Evolutionary conservation across 2,329 filamentous ascomycete species (phyloP), one percentile per base, ranked within the genome.

Genomic region (Fusarium armeniacum): DNA sequence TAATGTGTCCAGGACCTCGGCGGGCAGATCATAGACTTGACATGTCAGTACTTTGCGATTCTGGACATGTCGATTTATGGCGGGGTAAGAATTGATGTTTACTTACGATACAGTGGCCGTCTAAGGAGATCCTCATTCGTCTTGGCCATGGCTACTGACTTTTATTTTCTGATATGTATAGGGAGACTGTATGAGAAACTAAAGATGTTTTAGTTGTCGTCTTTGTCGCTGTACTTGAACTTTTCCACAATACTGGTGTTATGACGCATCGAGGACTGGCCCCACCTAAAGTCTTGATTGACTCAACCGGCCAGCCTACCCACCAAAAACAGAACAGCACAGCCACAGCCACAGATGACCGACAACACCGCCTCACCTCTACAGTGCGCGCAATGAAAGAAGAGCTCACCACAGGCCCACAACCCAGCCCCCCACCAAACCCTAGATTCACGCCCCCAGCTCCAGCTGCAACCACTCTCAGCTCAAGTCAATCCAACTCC

Each of bases 11-110:
- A 97, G 83, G 47, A 97, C 86, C 77, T 94, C 88, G 63, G 86
- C 83, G 1, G 93, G 93, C 26, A 98, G 87, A 78, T 97, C 91
- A 79, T 94, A 98, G 60, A 95, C 92, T 94, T 44, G 36, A 28
- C 15, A 36, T 32, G 62, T 76, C 30, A 76, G 71, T 24, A 55
- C 28, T 30, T 43, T 62, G 49, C 50, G 24, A 24, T 54, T 58
- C 32, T 43, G 33, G 24, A 56, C 32, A 28, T 47, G 60, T 38
- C 35, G 28, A 53, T 57, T 20, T 9, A 62, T 57, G 63, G 68
- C 22, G 58, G 72, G 61, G 63, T 51, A 57, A 36, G 58, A 33
- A 26, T 33, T 40, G 30, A 65, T 57, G 45, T 45, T 33, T 30
- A 38, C 71, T 63, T 78, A 85, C 84, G 76, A 70, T 88, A 88